Conservation (phyloP, 768 basidiomycete species). For the Russula sp. region DNA sequence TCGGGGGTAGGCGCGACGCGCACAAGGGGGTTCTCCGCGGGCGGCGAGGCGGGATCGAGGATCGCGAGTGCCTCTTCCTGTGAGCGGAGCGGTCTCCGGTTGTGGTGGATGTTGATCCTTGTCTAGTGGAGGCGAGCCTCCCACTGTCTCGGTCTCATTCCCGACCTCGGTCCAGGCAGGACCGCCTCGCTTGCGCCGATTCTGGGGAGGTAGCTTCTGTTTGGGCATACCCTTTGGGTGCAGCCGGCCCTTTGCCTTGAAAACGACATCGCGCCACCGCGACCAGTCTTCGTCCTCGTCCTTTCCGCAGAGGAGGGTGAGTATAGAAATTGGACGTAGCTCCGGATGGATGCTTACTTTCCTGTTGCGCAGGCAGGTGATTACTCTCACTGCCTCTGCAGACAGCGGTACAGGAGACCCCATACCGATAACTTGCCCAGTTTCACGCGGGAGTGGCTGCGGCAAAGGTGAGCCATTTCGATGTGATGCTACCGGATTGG, state of each 20-base stretch:
- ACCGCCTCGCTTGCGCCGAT: slow-evolving; percentile 53
- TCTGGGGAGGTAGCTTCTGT: slow-evolving; percentile 52
- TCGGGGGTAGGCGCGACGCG: slow-evolving; percentile 23
- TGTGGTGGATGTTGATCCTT: not conserved
- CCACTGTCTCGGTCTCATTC: not conserved
- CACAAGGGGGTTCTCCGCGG: slow-evolving; percentile 9
- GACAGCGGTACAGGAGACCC: slow-evolving; percentile 78
- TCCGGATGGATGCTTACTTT: slow-evolving; percentile 42
- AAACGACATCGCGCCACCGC: slow-evolving; percentile 80
- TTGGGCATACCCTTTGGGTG: slow-evolving; percentile 32
- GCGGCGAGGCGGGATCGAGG: slow-evolving; percentile 17
- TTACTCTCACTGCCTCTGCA: slow-evolving; percentile 67
- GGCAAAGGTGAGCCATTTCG: not conserved
- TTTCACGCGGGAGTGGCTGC: slow-evolving; percentile 71
- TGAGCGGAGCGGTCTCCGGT: slow-evolving; percentile 32
- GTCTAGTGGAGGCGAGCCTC: not conserved
- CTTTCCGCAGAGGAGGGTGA: slow-evolving; percentile 30
- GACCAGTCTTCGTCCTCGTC: slow-evolving; percentile 88
- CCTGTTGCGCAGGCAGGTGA: slow-evolving; percentile 71
- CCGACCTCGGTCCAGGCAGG: slow-evolving; percentile 25
- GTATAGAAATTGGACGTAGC: not conserved
- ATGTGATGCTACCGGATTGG: not conserved
- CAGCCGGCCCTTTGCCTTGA: slow-evolving; percentile 62
- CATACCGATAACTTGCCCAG: slow-evolving; percentile 82
- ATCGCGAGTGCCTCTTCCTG: slow-evolving; percentile 43